Percentiles rank a stretch among this genome's conserved stretches.
Conservation (phyloP, 805 yeast genomes). For the Lachancea nothofagi region DNA sequence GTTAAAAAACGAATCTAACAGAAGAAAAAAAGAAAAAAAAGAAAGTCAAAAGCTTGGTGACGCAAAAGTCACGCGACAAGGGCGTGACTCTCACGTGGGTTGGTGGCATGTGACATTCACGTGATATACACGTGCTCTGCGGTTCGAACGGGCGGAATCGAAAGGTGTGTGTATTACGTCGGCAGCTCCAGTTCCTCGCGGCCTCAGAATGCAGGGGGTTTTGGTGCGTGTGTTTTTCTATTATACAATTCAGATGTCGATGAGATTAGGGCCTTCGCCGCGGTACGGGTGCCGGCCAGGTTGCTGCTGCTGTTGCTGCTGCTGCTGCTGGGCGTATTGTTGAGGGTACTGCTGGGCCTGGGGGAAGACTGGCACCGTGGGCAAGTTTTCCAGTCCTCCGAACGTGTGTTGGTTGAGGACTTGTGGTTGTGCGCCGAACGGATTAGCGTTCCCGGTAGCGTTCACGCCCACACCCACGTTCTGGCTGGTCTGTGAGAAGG, state of each 20-base stretch:
- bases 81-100: too few species aligned
- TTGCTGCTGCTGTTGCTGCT: conserved; percentile 11
- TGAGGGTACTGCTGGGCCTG: conserved; percentile 7
- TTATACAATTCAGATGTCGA: conserved; percentile 32
- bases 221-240: too few species aligned
- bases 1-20: not conserved
- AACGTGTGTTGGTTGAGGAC: conserved; percentile 8
- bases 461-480: not conserved
- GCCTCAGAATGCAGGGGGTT: too few species aligned
- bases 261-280: conserved; percentile 23
- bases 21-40: conserved; percentile 1
- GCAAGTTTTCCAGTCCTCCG: conserved; percentile 12
- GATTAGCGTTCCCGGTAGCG: conserved; percentile 9
- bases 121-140: too few species aligned
- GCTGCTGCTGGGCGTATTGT: conserved; percentile 14
- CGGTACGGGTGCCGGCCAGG: conserved; percentile 12
- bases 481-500: conserved; percentile 17
- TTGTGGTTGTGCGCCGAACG: conserved; percentile 10
- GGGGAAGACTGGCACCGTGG: conserved; percentile 13
- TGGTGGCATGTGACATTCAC: too few species aligned
- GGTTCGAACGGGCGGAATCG: too few species aligned
- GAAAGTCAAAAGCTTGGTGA: not conserved
- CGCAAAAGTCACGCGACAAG: too few species aligned
- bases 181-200: too few species aligned
- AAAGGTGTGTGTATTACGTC: too few species aligned